Base-by-base conservation (phyloP, 1,284 basidiomycete species). In the Amylostereum areolatum region DNA sequence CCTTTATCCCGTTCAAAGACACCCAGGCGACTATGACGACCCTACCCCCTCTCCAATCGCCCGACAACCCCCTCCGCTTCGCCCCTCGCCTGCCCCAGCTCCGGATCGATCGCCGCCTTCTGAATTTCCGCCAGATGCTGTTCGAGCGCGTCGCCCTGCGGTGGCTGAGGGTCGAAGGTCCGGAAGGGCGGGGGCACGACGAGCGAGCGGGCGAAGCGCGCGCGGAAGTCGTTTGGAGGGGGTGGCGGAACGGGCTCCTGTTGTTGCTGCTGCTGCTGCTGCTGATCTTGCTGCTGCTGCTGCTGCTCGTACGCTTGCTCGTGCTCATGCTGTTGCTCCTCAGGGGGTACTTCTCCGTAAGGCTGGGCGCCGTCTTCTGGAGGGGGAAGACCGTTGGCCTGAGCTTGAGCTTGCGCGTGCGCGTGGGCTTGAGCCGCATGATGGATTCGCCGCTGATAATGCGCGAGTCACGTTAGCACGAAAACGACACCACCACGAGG, bases 111-210 rank as follows among this genome's bases (percentile, higher is more conserved):
- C 49, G 55, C 49, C 35, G 51, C 34, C 66, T 53, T 67, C 71
- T 37, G 50, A n/a, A n/a, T n/a, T n/a, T n/a, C n/a, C 49, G 71
- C 68, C 65, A 5, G 69, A 64, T 37, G 67, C 59, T n/a, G n/a
- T n/a, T n/a, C n/a, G n/a, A n/a, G n/a, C n/a, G n/a, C 49, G 48
- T 70, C 68, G 64, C 5, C 69, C 64, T 37, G 67, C 59, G 70
- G 65, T 42, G 68, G 62, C 52, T 47, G 42, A 8, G 53, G 52
- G 24, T 45, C 48, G 48, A 49, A 57, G 7, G 70, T 65, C 42
- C 68, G 74, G 66, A 88, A 88, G 1, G 85, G 85, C 0, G 81
- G 73, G 0, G 83, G 84, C 0, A 76, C 82, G 33, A 76, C 71
- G 45, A 89, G 69, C 2, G 83, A 68, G 27, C 83, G 73, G 51